phyloP scores from a whole-genome alignment of 1,139 yeast species.

The Pichia sp. region DNA sequence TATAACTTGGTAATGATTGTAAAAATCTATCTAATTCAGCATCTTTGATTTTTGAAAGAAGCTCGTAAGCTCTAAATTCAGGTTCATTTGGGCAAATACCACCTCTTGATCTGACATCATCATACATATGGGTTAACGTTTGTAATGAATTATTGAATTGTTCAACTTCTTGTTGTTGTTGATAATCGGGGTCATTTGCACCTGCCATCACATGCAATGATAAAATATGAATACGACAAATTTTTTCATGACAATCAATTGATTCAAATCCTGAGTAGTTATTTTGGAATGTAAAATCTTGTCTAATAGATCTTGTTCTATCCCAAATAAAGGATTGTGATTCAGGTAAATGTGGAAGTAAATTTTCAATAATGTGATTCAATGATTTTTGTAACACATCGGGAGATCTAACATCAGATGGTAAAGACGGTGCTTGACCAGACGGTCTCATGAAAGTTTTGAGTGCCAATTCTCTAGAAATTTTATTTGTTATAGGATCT shows the following conservation, averaged over 20 bases:
- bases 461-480: slow-evolving; percentile 60
- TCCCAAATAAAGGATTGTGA: slow-evolving; percentile 97
- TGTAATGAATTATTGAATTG: slow-evolving; percentile 90
- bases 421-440: slow-evolving; percentile 96
- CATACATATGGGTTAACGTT: slow-evolving; percentile 81
- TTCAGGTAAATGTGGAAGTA: slow-evolving; percentile 65
- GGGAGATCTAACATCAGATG: slow-evolving; percentile 97
- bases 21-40: slow-evolving; percentile 76
- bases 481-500: slow-evolving; percentile 56
- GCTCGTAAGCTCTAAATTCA: slow-evolving; percentile 84
- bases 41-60: slow-evolving; percentile 74
- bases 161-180: slow-evolving; percentile 92
- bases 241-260: slow-evolving; percentile 83
- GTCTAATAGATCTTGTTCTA: slow-evolving; percentile 94
- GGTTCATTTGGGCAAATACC: slow-evolving; percentile 77
- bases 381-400: slow-evolving; percentile 57
- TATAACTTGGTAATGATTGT: slow-evolving; percentile 56
- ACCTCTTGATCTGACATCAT: slow-evolving; percentile 67
- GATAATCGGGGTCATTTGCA: slow-evolving; percentile 59
- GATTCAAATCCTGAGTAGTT: slow-evolving; percentile 93
- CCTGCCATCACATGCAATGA: slow-evolving; percentile 86
- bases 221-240: slow-evolving; percentile 80
- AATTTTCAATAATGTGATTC: slow-evolving; percentile 58
- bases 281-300: slow-evolving; percentile 94
- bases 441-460: slow-evolving; percentile 97